Conservation (phyloP, 257 asterid species). For the Apocynum venetum region DNA sequence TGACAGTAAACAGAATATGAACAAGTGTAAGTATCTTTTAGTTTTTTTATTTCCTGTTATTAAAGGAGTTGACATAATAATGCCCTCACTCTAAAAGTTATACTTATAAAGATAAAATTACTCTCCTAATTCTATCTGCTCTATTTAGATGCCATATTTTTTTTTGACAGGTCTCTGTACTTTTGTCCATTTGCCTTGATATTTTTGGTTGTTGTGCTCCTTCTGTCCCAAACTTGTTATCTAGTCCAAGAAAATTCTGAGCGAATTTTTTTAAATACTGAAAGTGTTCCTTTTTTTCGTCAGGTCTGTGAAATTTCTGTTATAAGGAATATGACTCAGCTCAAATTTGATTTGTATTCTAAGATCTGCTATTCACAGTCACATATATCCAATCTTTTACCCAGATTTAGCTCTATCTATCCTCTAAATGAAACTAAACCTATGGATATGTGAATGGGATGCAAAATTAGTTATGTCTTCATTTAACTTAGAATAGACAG, state of each 20-base stretch:
- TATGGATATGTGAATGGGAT: background rate
- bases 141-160: background rate
- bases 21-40: conserved; percentile 57
- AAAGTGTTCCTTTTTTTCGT: background rate
- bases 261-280: background rate
- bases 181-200: background rate
- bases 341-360: background rate
- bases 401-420: background rate
- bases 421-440: no score
- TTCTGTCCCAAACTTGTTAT: background rate
- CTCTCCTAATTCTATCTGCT: no score
- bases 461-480: no score
- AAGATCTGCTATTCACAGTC: no score
- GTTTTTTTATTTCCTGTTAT: background rate
- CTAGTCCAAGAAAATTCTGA: background rate
- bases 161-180: background rate
- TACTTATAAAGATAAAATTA: background rate
- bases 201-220: background rate
- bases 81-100: background rate
- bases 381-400: no score
- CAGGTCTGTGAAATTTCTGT: background rate
- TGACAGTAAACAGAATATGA: conserved; percentile 44
- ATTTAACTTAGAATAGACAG: background rate
- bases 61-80: background rate
- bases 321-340: background rate